Base-by-base conservation (phyloP, 164 flowering plant genomes). In the Macadamia integrifolia region DNA sequence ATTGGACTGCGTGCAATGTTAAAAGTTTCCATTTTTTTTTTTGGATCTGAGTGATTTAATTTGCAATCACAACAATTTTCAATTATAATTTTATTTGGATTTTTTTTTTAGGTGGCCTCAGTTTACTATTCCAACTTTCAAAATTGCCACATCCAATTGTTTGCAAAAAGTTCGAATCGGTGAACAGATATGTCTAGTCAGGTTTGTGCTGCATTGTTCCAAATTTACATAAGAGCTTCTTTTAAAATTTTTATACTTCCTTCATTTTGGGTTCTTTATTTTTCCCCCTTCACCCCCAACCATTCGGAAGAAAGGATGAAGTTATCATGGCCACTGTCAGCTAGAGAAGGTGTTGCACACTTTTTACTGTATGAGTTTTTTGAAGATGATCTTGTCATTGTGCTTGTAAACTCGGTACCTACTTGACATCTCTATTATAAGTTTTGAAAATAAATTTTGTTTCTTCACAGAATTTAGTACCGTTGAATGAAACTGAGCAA, bases 271-370 rank as follows among this genome's bases (percentile, higher is more conserved):
- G 58, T 68, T 78, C 67, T 80, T 86, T 76, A 85, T 60, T 69
- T 52, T 72, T 57, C 40, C 40, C 5, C 40, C 40, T 35, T 35
- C 5, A 2, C 40, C 40, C 40, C 50, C 71, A 66, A 71, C 71
- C 81, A 71, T 75, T 77, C 78, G 98, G 83, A 92, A 88, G 99
- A 80, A 88, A 94, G 99, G 90, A 61, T 87, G 89, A 92, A 91
- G 89, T 75, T 89, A 74, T 71, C 97, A 15, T 94, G 99, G 99
- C 99, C 99, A 40, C 68, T 94, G 66, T 86, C 99, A 65, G 66
- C 80, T 68, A 80, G 97, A 71, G 97, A 94, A 80, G 93, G 82
- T 61, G 35, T 94, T 53, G 49, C 87, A 73, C 97, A 90, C 79
- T 92, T 73, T 70, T 87, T 82, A 76, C 78, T 69, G 69, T 76